Conservation (phyloP, 2,329 filamentous ascomycete species). For the Clarireedia paspali region DNA sequence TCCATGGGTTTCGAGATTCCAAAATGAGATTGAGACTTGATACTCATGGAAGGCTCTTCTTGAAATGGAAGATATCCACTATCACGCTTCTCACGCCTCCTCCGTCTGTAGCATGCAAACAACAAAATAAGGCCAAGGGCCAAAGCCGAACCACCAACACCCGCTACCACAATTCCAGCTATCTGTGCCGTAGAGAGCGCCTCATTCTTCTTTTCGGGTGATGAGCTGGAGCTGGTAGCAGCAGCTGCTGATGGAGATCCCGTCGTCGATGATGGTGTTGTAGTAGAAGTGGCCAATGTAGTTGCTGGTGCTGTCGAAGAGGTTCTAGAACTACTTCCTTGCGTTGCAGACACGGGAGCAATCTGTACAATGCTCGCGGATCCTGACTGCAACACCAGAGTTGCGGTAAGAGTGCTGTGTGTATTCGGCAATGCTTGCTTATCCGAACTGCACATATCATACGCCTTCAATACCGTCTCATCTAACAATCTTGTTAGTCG, state of each 20-base stretch:
- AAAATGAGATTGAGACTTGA: conserved; percentile 13
- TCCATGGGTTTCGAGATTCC: conserved; percentile 1
- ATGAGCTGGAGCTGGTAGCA: conserved; percentile 3
- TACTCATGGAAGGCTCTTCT: conserved; percentile 19
- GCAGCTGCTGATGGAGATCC: not conserved
- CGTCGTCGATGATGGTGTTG: conserved; percentile 6
- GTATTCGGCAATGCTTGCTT: conserved; percentile 46
- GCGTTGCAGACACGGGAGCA: conserved; percentile 16
- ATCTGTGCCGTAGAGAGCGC: conserved; percentile 35
- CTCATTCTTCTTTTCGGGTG: conserved; percentile 10
- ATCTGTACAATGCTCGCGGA: conserved; percentile 31
- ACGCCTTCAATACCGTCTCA: conserved; percentile 42
- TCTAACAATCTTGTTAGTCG: conserved; percentile 23
- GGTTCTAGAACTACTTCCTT: conserved; percentile 11
- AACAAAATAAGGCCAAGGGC: conserved; percentile 39
- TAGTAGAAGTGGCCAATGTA: conserved; percentile 8
- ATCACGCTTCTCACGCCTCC: conserved; percentile 19
- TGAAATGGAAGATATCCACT: conserved; percentile 29
- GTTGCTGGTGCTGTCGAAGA: conserved; percentile 12
- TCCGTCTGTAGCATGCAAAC: conserved; percentile 30
- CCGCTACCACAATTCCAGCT: conserved; percentile 50
- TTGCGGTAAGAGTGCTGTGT: conserved; percentile 50
- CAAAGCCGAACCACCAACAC: conserved; percentile 41
- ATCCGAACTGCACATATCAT: conserved; percentile 49
- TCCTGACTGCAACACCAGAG: conserved; percentile 37